Conservation (phyloP, 2,329 filamentous ascomycete genomes). For the Neofusicoccum sp. region DNA sequence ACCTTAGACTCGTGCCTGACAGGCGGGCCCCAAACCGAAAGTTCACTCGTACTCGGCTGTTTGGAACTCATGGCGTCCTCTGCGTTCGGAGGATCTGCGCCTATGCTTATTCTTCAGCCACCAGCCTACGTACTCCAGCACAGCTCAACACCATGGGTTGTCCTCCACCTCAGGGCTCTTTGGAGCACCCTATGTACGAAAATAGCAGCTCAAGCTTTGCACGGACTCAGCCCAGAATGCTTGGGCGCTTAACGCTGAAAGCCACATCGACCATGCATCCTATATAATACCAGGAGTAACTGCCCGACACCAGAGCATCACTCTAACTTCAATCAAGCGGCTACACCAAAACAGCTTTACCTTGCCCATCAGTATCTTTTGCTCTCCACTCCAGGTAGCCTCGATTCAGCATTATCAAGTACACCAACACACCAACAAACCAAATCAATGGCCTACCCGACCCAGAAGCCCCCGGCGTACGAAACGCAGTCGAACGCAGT, state of each 20-base stretch:
- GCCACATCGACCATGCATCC: background rate
- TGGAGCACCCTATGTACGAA: background rate
- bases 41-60: constrained; percentile 12
- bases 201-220: background rate
- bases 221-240: background rate
- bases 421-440: too few relatives aligned
- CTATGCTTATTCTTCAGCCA: background rate
- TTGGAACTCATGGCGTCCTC: background rate
- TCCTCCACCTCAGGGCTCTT: background rate
- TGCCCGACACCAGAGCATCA: background rate
- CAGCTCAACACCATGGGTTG: constrained; percentile 6
- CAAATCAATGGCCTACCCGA: background rate
- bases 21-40: background rate
- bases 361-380: background rate
- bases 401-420: background rate
- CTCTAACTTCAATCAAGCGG: background rate
- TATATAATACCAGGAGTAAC: background rate
- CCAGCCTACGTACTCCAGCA: background rate
- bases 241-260: background rate
- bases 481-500: background rate
- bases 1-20: background rate
- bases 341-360: background rate
- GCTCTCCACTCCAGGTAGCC: background rate
- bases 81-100: background rate
- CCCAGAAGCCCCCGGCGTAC: constrained; percentile 5